Evolutionary conservation across 805 yeast genomes (phyloP).

Genomic region (Candida anglica): DNA sequence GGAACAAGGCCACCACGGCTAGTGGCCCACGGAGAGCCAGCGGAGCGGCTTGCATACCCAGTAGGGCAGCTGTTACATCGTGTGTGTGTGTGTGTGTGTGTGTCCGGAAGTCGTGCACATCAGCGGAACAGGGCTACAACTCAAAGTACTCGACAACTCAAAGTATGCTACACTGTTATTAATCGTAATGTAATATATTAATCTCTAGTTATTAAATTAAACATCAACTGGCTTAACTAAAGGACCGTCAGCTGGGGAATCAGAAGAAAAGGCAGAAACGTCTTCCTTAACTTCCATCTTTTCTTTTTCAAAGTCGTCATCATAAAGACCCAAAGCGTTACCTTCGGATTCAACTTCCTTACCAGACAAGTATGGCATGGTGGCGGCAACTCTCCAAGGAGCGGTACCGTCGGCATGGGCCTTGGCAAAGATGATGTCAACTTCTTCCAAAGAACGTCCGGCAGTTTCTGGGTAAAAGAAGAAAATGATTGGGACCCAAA

Average conservation of each 20-base stretch:
- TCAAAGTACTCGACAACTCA: too few relatives aligned
- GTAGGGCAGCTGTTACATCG: too few relatives aligned
- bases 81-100: too few relatives aligned
- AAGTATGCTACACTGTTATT: too few relatives aligned
- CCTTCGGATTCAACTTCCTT: conserved; percentile 61
- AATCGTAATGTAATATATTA: too few relatives aligned
- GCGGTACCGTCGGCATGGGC: conserved; percentile 53
- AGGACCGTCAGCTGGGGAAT: background rate
- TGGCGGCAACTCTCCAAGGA: conserved; percentile 61
- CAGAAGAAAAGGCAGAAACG: conserved; percentile 14
- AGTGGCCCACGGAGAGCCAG: too few relatives aligned
- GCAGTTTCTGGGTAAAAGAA: conserved; percentile 46
- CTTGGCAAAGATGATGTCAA: conserved; percentile 59
- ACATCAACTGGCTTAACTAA: conserved; percentile 3
- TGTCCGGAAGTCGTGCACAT: too few relatives aligned
- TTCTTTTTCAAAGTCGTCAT: conserved; percentile 38
- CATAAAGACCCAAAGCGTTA: conserved; percentile 52
- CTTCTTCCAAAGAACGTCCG: conserved; percentile 43
- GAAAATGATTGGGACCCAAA: conserved; percentile 36
- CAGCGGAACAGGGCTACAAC: too few relatives aligned
- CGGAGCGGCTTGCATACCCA: too few relatives aligned
- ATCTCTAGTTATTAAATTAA: background rate
- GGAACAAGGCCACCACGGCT: too few relatives aligned
- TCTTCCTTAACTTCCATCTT: conserved; percentile 29
- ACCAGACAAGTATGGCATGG: conserved; percentile 54